These are phyloP conservation scores for Aspergillus uvarum DNA, from an alignment of 2,329 filamentous ascomycete species.

Conservation along the genomic window DNA sequence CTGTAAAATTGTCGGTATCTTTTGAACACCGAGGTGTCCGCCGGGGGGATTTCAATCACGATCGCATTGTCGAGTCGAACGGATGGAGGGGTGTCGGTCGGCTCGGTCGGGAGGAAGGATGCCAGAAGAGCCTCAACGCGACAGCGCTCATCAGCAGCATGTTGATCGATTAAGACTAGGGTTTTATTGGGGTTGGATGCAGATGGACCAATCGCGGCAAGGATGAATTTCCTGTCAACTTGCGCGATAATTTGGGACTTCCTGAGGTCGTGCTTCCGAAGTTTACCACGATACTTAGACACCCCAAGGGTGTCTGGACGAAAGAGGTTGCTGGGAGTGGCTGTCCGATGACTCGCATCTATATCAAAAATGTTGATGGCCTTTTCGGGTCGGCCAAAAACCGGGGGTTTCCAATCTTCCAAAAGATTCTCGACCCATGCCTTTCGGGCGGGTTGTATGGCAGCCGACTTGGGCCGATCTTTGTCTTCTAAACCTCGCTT, in stretches of 20 bases:
- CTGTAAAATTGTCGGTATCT: slow-evolving; percentile 59
- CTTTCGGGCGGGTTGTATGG: slow-evolving; percentile 13
- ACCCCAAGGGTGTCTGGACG: slow-evolving; percentile 24
- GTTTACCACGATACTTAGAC: slow-evolving; percentile 33
- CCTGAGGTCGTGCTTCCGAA: slow-evolving; percentile 64
- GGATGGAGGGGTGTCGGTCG: not conserved
- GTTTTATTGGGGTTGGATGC: slow-evolving; percentile 27
- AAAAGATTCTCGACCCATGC: slow-evolving; percentile 64
- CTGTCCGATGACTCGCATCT: slow-evolving; percentile 18
- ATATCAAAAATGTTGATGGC: slow-evolving; percentile 41
- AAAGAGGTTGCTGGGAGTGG: slow-evolving; percentile 25
- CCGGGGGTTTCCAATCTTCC: slow-evolving; percentile 70
- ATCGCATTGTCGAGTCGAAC: slow-evolving; percentile 45
- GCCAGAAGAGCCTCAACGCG: slow-evolving; percentile 72
- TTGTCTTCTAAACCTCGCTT: slow-evolving; percentile 4
- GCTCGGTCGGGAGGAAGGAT: not conserved
- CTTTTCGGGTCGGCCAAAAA: slow-evolving; percentile 60
- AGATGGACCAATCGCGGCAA: slow-evolving; percentile 57
- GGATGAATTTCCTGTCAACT: slow-evolving; percentile 85
- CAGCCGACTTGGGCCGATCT: slow-evolving; percentile 21
- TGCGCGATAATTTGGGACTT: slow-evolving; percentile 71
- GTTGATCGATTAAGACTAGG: slow-evolving; percentile 83
- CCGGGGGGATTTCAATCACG: slow-evolving; percentile 61
- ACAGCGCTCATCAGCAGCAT: slow-evolving; percentile 88
- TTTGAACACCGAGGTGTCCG: slow-evolving; percentile 62